Base-by-base conservation (phyloP, 2,329 filamentous ascomycete genomes). In the Pestalotiopsis sp. region DNA sequence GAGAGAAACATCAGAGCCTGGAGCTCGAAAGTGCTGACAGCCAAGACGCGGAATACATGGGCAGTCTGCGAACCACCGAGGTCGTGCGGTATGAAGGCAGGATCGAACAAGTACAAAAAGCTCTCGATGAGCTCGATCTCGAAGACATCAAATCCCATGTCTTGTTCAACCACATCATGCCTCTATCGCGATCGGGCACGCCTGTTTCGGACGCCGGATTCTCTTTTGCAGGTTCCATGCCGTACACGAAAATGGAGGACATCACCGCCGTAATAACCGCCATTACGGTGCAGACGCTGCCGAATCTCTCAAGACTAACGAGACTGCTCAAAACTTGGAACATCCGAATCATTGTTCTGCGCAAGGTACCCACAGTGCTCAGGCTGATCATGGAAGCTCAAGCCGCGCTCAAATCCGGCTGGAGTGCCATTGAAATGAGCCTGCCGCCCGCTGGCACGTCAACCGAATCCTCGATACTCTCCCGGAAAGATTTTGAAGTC, bases 61-160 rank as follows among this genome's bases (percentile, higher is more conserved):
- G 95, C 4, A 92, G 92, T 75, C 81, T 98, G 45, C 87, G 88
- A 0, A 86, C 87, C 2, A 79, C 84, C 17, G 85, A 92, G 49
- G 89, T 97, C 1, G 80, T 86, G 61, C 82, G 83, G 64, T 95
- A 96, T 78, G 92, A 96, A 75, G 82, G 80, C 68, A 89, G 95
- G 52, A 84, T 97, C 13, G 91, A 93, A 66, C 88, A 92, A 71
- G 97, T 98, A 69, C 86, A 84, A 14, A 83, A 86, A 59, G 90
- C 90, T 68, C 83, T 96, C 82, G 89, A 92, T 68, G 86, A 88
- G 52, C 83, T 96, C 65, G 89, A 93, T 67, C 84, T 97, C 52
- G 93, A 98, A 75, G 94, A 97, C 72, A 90, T 99, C 77, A 98
- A 99, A 82, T 89, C 88, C 59, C 93, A 95, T 76, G 92, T 98